Evolutionary conservation across 441 rosid species (phyloP), one percentile per base, ranked within the genome.

Genomic region (Corymbia citriodora): DNA sequence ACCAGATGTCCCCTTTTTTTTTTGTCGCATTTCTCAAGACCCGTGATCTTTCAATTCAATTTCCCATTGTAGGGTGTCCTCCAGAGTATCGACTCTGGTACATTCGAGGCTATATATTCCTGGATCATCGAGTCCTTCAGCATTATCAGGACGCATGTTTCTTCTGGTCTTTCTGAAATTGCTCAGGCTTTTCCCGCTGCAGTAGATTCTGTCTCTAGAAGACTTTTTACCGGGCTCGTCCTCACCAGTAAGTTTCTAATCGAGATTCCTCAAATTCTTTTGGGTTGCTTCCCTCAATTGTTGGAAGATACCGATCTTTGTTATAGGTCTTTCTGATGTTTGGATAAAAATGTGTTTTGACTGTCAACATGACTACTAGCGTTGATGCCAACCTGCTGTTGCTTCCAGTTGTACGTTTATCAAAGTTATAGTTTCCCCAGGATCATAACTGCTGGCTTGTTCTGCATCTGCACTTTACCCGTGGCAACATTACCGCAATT

Each of bases 121-220:
- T 98, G 99, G 99, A 93, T 96, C 92, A 89, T 87, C 40, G 95
- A 96, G 92, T 96, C 98, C 81, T 97, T 96, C 92, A 63, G 90
- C 85, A 90, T 93, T 45, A 93, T 95, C 89, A 83, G 89, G 90
- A 95, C 97, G 57, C 89, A 70, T 79, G 96, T 93, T 82, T 90
- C 89, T 50, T 91, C 94, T 36, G 91, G 89, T 12, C 93, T 93
- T 65, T 89, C 88, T 52, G 97, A 97, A 94, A 95, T 96, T 90
- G 94, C 96, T 59, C 93, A 90, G 29, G 91, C 97, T 90, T 95
- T 94, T 90, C 99, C 99, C 21, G 61, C 96, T 90, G 92, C 95
- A 52, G 92, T 92, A 54, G 94, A 94, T 91, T 93, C 97, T 87
- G 91, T 94, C 89, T 95, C 97, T 61, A 97, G 94, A 93, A 96